phyloP scores from a whole-genome alignment of 139 green algal genomes.

The Microglena sp. region DNA sequence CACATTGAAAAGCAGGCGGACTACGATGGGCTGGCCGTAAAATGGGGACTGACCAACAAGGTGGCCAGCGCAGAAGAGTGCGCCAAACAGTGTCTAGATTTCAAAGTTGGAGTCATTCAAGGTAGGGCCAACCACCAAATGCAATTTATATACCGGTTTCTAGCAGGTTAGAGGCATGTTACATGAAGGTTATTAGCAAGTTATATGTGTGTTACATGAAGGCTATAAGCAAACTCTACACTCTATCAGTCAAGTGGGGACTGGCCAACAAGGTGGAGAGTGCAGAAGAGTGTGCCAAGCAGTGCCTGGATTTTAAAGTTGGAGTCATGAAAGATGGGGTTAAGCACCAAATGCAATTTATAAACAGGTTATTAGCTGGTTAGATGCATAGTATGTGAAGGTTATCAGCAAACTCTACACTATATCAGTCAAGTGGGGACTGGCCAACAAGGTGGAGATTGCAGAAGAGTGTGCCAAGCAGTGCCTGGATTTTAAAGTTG shows the following conservation, averaged over 20 bases:
- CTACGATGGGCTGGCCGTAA: slow-evolving; percentile 69
- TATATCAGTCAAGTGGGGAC: slow-evolving; percentile 73
- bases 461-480: slow-evolving; percentile 52
- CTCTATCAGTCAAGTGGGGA: slow-evolving; percentile 73
- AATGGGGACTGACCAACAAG: slow-evolving; percentile 73
- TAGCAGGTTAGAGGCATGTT: no score
- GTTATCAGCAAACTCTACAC: no score
- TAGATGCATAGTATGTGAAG: no score
- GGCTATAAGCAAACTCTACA: no score
- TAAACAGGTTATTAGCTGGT: no score
- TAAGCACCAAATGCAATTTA: no score
- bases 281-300: slow-evolving; percentile 50
- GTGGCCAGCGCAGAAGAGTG: slow-evolving; percentile 47
- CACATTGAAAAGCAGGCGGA: slow-evolving; percentile 33
- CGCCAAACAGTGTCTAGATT: slow-evolving; percentile 44
- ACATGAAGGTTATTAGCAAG: no score
- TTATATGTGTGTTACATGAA: no score
- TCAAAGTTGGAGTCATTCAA: slow-evolving; percentile 29
- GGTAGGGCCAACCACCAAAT: slow-evolving; percentile 13
- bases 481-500: slow-evolving; percentile 49
- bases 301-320: slow-evolving; percentile 50
- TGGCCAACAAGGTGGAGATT: slow-evolving; percentile 52
- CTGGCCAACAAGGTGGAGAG: slow-evolving; percentile 55
- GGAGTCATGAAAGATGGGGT: slow-evolving; percentile 11
- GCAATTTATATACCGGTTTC: no score